A percentile compares a stretch with the other conserved stretches of the same genome.
phyloP scores from a whole-genome alignment of 129 eudicot species.

The Tagetes patula region DNA sequence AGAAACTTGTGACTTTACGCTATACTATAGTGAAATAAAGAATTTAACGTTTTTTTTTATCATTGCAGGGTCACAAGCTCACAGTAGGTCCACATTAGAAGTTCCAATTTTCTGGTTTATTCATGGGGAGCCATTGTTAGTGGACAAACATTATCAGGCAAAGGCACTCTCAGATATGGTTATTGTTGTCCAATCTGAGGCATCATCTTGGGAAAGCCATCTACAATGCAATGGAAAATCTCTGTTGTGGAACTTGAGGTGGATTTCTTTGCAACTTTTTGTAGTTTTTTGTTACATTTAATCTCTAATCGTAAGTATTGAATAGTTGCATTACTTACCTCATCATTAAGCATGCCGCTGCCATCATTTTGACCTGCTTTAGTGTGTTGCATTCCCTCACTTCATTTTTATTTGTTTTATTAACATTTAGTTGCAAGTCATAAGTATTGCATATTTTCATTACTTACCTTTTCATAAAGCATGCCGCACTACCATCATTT shows the following conservation, averaged over 20 bases:
- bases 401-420: not conserved
- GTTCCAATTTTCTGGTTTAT: constrained; percentile 95
- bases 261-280: constrained; percentile 6
- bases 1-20: constrained; percentile 2
- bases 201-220: constrained; percentile 91
- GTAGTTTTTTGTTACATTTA: not conserved
- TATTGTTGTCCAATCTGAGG: constrained; percentile 86
- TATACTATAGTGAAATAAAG: constrained; percentile 1
- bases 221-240: constrained; percentile 90
- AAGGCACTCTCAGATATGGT: constrained; percentile 95
- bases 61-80: constrained; percentile 76
- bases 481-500: not conserved
- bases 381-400: not conserved
- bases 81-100: constrained; percentile 81
- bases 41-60: constrained; percentile 25
- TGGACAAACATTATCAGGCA: constrained; percentile 95
- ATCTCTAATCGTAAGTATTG: not conserved
- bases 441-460: not conserved
- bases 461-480: not conserved
- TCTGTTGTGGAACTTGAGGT: constrained; percentile 87
- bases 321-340: constrained; percentile 6
- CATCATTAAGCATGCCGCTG: not conserved
- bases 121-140: constrained; percentile 73
- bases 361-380: not conserved
- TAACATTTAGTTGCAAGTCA: not conserved